A percentile compares a stretch with the other conserved stretches of the same genome.
phyloP scores from a whole-genome alignment of 495 filamentous ascomycete species.

The Xylaria castorea region DNA sequence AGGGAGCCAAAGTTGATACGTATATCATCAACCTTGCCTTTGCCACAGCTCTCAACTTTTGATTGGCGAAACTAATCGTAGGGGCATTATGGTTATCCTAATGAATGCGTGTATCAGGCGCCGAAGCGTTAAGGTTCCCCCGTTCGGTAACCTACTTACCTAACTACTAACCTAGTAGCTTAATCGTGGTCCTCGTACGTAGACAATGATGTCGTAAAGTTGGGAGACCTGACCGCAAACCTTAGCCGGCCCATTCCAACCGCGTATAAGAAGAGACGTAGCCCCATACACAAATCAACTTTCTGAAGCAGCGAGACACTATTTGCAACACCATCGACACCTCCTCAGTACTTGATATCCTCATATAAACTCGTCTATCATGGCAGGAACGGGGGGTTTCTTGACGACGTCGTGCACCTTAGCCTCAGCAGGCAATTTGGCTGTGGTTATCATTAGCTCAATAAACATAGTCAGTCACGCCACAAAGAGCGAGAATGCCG shows the following conservation, averaged over 20 bases:
- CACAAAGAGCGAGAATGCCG: neutral
- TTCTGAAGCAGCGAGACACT: neutral
- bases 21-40: neutral
- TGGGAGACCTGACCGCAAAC: neutral
- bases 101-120: neutral
- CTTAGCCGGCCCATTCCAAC: neutral
- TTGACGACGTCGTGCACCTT: neutral
- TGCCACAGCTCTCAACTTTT: neutral
- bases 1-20: neutral
- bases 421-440: neutral
- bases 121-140: neutral
- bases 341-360: neutral
- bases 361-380: neutral
- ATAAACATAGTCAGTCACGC: neutral
- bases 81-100: neutral
- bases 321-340: neutral
- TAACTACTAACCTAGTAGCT: neutral
- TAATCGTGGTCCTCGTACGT: neutral
- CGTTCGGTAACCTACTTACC: neutral
- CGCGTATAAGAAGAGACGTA: neutral
- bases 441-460: neutral
- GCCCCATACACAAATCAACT: neutral
- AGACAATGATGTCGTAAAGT: neutral
- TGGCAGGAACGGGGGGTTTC: neutral
- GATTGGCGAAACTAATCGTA: neutral